phyloP scores from a whole-genome alignment of 257 asterid species.

The Salvia rosmarinus region DNA sequence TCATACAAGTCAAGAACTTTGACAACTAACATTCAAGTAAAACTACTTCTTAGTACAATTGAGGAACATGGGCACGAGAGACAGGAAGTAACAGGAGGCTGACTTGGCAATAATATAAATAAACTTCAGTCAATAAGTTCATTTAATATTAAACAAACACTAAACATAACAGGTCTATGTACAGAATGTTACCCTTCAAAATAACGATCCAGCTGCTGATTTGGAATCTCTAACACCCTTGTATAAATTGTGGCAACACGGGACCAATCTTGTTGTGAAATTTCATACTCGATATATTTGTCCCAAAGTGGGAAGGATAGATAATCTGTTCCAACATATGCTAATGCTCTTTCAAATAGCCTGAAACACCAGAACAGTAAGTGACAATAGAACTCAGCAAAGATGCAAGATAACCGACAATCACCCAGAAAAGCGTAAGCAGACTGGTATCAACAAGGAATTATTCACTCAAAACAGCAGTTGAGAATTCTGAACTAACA shows the following conservation, averaged over 20 bases:
- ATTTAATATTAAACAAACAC: background rate
- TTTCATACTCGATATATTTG: slow-evolving; percentile 89
- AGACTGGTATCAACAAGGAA: slow-evolving; percentile 43
- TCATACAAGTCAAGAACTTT: slow-evolving; percentile 13
- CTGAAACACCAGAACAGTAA: slow-evolving; percentile 52
- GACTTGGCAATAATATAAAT: background rate
- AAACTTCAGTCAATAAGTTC: background rate
- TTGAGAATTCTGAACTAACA: slow-evolving; percentile 59
- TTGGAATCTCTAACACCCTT: slow-evolving; percentile 83
- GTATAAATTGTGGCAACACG: slow-evolving; percentile 81
- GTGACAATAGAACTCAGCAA: slow-evolving; percentile 35
- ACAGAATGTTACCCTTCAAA: slow-evolving; percentile 78
- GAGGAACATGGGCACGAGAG: slow-evolving; percentile 1
- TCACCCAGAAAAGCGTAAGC: slow-evolving; percentile 42
- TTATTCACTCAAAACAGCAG: slow-evolving; percentile 66
- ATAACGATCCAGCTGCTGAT: slow-evolving; percentile 94
- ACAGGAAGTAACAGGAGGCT: slow-evolving; percentile 8
- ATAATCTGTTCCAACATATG: slow-evolving; percentile 94
- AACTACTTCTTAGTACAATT: slow-evolving; percentile 7
- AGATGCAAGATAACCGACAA: slow-evolving; percentile 31
- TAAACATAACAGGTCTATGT: slow-evolving; percentile 2
- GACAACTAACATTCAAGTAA: background rate
- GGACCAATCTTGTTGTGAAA: slow-evolving; percentile 85
- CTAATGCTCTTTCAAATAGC: slow-evolving; percentile 94
- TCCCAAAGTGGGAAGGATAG: slow-evolving; percentile 97